Evolutionary conservation across 257 asterid genomes (phyloP), one percentile per base, ranked within the genome.

Genomic region (Buddleja alternifolia): DNA sequence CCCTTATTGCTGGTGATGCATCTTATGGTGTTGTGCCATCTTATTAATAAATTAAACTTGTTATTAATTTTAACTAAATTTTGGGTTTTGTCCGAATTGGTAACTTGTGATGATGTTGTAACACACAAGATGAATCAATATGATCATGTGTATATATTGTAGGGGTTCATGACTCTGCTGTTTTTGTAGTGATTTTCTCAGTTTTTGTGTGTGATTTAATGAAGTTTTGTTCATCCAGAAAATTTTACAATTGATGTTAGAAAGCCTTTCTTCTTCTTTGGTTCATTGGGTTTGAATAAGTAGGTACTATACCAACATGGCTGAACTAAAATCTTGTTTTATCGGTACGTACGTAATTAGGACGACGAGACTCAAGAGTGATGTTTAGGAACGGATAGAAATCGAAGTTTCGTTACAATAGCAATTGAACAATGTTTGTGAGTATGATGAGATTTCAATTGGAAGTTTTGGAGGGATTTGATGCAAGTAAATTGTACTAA

Each of bases 11-110:
- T 1, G 73, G 66, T 4, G 83, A 82, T 20, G 73, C 80, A 0
- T 65, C 88, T 0, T 90, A 87, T 42, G 85, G 91, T 47, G 75
- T 87, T 40, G 96, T 90, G 42, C 96, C 96, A 0, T 70, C 73
- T 1, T 86, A 65, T 65, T 83, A 67, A 60, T 50, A 9, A 34
- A 41, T n/a, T 42, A n/a, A n/a, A n/a, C n/a, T 32, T 21, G 34
- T 29, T 29, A 5, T 36, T 40, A 21, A 1, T 15, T 36, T 54
- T 16, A 37, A 56, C 46, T 37, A 17, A 44, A 59, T 73, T 60
- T 74, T 60, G 73, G 65, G 62, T 44, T 42, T 61, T 24, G n/a
- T 37, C 6, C 45, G 12, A 44, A 23, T 47, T 72, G 51, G 42
- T 9, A 9, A 11, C 70, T 41, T 21, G 5, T 39, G 24, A 17